These are phyloP conservation scores for Penicillium herquei DNA, from an alignment of 495 filamentous ascomycete species.

Conservation along the genomic window DNA sequence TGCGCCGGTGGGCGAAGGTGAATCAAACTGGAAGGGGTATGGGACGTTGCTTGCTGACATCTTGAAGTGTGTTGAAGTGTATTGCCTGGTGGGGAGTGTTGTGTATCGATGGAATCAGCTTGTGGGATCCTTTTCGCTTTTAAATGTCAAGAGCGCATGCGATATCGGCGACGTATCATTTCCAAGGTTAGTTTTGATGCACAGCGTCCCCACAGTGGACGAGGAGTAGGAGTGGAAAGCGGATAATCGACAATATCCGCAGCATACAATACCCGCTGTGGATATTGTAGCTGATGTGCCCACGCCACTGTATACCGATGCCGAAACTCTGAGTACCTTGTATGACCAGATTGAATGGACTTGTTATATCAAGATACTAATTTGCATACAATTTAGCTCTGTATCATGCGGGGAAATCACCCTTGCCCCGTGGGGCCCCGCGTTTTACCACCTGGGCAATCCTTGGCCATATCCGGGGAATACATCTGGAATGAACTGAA, in stretches of 20 bases:
- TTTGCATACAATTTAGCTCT: neutral
- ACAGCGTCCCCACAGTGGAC: neutral
- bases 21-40: slow-evolving; percentile 34
- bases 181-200: neutral
- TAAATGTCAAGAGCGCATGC: neutral
- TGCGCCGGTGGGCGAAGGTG: slow-evolving; percentile 3
- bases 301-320: neutral
- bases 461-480: neutral
- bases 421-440: neutral
- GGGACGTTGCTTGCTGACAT: slow-evolving; percentile 23
- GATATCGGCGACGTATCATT: slow-evolving; percentile 10
- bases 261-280: too few species aligned
- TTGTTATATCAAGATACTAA: neutral
- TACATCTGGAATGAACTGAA: neutral
- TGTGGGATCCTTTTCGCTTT: neutral
- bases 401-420: neutral
- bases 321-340: neutral
- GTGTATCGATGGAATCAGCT: neutral
- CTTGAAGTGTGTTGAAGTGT: slow-evolving; percentile 1
- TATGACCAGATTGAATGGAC: neutral
- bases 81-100: slow-evolving; percentile 4
- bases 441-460: neutral
- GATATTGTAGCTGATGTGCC: slow-evolving; percentile 3
- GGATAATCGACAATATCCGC: slow-evolving; percentile 14
- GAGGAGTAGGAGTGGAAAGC: slow-evolving; percentile 2